Evolutionary conservation across 305 asterid genomes (phyloP).

Genomic region (Fraxinus sp.): DNA sequence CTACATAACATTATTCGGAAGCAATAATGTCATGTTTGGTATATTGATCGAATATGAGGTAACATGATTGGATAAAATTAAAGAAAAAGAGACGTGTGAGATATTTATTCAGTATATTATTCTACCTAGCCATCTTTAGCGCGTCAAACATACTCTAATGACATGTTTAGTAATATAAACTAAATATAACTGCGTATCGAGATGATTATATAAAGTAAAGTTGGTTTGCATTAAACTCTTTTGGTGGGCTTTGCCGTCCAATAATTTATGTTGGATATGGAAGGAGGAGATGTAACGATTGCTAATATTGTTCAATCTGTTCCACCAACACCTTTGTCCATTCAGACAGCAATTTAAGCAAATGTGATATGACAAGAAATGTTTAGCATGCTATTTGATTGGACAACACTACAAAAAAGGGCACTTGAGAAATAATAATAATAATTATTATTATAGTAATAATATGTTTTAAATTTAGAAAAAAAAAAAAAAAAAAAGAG

Average conservation of each 20-base stretch:
- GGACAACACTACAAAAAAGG: slow-evolving; percentile 23
- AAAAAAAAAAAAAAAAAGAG: not conserved
- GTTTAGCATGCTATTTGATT: slow-evolving; percentile 21
- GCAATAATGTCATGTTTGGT: not conserved
- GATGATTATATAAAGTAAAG: not conserved
- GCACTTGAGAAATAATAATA: slow-evolving; percentile 19
- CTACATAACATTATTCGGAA: no score
- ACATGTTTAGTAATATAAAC: not conserved
- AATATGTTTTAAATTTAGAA: not conserved
- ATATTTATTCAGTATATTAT: not conserved
- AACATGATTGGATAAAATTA: not conserved
- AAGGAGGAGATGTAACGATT: not conserved
- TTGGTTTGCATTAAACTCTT: not conserved
- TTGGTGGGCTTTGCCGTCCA: not conserved
- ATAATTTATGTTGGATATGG: not conserved
- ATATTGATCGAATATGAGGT: not conserved
- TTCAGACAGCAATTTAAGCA: slow-evolving; percentile 5
- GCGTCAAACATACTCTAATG: not conserved
- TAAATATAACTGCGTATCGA: not conserved
- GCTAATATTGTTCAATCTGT: not conserved
- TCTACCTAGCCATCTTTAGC: not conserved
- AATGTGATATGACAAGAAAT: slow-evolving; percentile 5
- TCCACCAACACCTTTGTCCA: slow-evolving; percentile 10
- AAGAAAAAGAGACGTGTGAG: not conserved
- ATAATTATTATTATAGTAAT: not conserved